Percentiles rank a stretch among this genome's conserved stretches.
Evolutionary conservation across 345 rosid species (phyloP).

Genomic region (Adansonia digitata): DNA sequence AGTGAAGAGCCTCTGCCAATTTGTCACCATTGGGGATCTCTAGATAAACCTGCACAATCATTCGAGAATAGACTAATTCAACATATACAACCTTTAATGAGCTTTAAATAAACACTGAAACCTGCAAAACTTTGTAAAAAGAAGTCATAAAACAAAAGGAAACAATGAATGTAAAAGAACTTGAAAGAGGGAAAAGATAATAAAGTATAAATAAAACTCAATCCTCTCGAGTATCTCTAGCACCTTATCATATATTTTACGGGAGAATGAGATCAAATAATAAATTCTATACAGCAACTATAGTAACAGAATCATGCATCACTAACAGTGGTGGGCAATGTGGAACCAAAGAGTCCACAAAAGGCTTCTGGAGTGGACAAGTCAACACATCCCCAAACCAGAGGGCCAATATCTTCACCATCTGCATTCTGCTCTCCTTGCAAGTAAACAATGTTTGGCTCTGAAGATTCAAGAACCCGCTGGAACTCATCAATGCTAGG

Average conservation of each 20-base stretch:
- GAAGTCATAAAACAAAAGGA: too few species aligned
- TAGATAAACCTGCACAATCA: conserved; percentile 64
- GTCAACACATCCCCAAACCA: conserved; percentile 57
- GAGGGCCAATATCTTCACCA: conserved; percentile 65
- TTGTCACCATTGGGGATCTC: conserved; percentile 78
- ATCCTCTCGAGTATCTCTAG: background rate
- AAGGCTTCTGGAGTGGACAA: conserved; percentile 70
- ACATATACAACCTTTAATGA: background rate
- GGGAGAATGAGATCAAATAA: background rate
- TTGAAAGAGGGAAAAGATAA: background rate
- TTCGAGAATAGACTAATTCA: conserved; percentile 5
- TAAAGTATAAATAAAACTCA: background rate
- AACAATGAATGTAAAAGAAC: background rate
- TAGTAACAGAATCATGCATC: conserved; percentile 15
- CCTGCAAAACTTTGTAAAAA: background rate
- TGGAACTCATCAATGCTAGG: conserved; percentile 72
- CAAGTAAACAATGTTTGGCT: conserved; percentile 74
- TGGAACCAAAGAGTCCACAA: conserved; percentile 64
- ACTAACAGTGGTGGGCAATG: conserved; percentile 81
- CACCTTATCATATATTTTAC: background rate
- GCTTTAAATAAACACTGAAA: background rate
- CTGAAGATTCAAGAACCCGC: conserved; percentile 48
- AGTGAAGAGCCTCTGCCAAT: conserved; percentile 79
- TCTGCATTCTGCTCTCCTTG: conserved; percentile 66
- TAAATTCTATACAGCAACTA: conserved; percentile 8